Evolutionary conservation across 805 yeast genomes (phyloP).

Genomic region (Metschnikowia lochheadii): DNA sequence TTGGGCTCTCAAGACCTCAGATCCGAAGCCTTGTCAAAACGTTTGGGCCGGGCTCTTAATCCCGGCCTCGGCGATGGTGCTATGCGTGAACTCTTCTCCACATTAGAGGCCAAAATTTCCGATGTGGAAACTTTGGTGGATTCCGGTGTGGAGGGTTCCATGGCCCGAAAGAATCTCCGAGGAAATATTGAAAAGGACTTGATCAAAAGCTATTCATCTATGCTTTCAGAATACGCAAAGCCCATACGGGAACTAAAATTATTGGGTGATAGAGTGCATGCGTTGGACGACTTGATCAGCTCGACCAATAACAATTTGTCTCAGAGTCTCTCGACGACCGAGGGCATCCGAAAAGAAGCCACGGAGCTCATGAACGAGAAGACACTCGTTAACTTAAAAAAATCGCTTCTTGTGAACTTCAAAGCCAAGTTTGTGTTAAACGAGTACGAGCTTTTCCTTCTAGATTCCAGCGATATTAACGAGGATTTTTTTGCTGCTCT

Average conservation of each 20-base stretch:
- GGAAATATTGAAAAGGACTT: constrained; percentile 60
- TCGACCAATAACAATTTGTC: constrained; percentile 41
- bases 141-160: constrained; percentile 52
- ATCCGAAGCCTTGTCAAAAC: constrained; percentile 29
- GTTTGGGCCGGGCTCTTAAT: constrained; percentile 50
- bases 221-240: constrained; percentile 33
- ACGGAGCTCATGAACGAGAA: constrained; percentile 27
- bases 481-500: constrained; percentile 59
- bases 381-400: constrained; percentile 42
- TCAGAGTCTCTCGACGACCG: constrained; percentile 21
- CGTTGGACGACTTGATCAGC: constrained; percentile 13
- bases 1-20: constrained; percentile 4
- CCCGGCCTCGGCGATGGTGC: constrained; percentile 33
- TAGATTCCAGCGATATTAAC: constrained; percentile 44
- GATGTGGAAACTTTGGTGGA: constrained; percentile 40
- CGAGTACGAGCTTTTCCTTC: constrained; percentile 64
- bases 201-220: constrained; percentile 45
- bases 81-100: constrained; percentile 31
- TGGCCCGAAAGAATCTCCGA: constrained; percentile 56
- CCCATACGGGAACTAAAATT: constrained; percentile 23
- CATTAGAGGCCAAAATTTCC: constrained; percentile 25
- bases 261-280: constrained; percentile 13
- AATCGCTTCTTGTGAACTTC: constrained; percentile 48
- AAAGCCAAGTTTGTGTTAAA: constrained; percentile 62
- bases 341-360: constrained; percentile 23